These are phyloP conservation scores for Cryomyces minteri DNA, from an alignment of 495 filamentous ascomycete species.

Conservation along the genomic window DNA sequence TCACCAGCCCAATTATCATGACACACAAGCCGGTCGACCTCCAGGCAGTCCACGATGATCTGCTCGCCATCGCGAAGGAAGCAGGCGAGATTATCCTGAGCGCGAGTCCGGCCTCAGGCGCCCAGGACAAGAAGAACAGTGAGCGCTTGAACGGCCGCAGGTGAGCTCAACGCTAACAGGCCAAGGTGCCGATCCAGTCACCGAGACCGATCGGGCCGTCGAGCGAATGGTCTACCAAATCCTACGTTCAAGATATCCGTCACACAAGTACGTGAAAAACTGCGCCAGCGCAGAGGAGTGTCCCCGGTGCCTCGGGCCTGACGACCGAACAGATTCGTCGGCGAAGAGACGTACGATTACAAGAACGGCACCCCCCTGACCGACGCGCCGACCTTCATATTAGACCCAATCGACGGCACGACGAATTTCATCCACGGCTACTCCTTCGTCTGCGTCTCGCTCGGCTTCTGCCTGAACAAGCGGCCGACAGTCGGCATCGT, in stretches of 20 bases:
- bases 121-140: slow-evolving; percentile 5
- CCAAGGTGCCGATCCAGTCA: slow-evolving; percentile 4
- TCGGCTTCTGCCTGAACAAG: slow-evolving; percentile 6
- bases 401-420: slow-evolving; percentile 12
- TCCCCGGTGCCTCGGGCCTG: too few relatives aligned
- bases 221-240: slow-evolving; percentile 5
- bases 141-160: too few relatives aligned
- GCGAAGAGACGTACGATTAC: slow-evolving; percentile 1
- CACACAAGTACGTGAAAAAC: background rate
- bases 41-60: slow-evolving; percentile 1
- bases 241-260: slow-evolving; percentile 2
- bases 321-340: slow-evolving; percentile 2
- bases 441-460: slow-evolving; percentile 8
- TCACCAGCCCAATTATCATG: too few relatives aligned
- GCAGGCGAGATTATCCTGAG: slow-evolving; percentile 8
- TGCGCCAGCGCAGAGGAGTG: too few relatives aligned
- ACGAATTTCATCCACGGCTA: slow-evolving; percentile 13
- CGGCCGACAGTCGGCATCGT: slow-evolving; percentile 11
- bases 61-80: slow-evolving; percentile 3
- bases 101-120: slow-evolving; percentile 5
- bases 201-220: slow-evolving; percentile 8
- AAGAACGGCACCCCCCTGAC: slow-evolving; percentile 8
- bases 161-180: background rate
- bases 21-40: background rate
- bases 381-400: slow-evolving; percentile 8